Evolutionary conservation across 2,329 filamentous ascomycete species (phyloP).

Genomic region (Onygenales sp.): DNA sequence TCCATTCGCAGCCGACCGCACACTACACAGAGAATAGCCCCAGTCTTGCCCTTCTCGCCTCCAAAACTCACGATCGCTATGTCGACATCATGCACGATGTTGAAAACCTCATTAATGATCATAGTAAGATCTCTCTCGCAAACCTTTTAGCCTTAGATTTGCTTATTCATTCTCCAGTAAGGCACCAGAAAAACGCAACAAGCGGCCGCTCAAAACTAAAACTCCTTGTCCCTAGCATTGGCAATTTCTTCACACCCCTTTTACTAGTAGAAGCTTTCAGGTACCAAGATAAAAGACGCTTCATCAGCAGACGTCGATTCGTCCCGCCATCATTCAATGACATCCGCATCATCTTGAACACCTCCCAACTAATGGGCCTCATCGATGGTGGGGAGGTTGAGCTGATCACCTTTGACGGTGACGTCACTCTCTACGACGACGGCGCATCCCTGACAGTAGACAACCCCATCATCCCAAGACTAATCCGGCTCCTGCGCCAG

Average conservation of each 20-base stretch:
- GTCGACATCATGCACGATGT: constrained; percentile 93
- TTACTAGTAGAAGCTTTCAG: constrained; percentile 83
- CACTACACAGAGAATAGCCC: constrained; percentile 62
- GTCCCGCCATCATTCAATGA: constrained; percentile 98
- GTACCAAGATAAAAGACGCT: constrained; percentile 75
- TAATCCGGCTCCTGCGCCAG: constrained; percentile 61
- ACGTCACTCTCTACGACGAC: constrained; percentile 92
- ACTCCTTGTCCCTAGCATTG: constrained; percentile 80
- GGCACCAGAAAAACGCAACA: constrained; percentile 56
- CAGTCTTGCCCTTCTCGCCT: constrained; percentile 60
- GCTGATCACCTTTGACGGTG: constrained; percentile 92
- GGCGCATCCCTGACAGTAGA: constrained; percentile 66
- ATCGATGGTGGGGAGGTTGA: constrained; percentile 63
- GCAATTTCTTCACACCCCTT: constrained; percentile 86
- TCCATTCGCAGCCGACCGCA: constrained; percentile 89
- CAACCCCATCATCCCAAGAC: constrained; percentile 65
- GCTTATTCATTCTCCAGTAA: constrained; percentile 42
- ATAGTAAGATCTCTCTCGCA: constrained; percentile 48
- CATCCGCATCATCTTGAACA: constrained; percentile 84
- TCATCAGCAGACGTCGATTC: constrained; percentile 84
- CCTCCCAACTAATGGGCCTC: constrained; percentile 88
- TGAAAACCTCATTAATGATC: constrained; percentile 81
- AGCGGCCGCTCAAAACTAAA: constrained; percentile 78
- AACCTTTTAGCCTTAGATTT: not conserved
- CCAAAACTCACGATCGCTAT: constrained; percentile 76